Base-by-base conservation (phyloP, 192 early-diverging fungal species). In the Rhizoclosmatium sp. region DNA sequence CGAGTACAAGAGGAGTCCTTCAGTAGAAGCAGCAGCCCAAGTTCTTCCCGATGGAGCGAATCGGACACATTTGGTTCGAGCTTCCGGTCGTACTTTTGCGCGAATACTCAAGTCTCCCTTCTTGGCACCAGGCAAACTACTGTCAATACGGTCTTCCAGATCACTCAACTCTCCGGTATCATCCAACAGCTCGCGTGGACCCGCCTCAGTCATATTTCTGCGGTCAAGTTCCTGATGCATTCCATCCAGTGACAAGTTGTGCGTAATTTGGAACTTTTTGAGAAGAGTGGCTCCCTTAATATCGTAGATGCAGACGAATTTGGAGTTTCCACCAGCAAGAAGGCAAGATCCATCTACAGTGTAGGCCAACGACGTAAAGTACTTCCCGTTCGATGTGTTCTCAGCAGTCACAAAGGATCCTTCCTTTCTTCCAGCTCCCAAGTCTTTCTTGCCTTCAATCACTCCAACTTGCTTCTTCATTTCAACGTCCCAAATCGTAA, bases 261-360 rank as follows among this genome's bases (percentile, higher is more conserved):
- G 86, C 10, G 97, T 95, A 44, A 98, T 92, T 76, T 94, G 92
- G 89, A 95, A 99, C 83, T 93, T 93, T 78, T 93, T 93, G 73
- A 99, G 80, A 21, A 99, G 85, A 7, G 93, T 87, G 41, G 85
- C 78, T 39, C 88, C 88, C 41, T 85, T 82, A 3, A 95, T 85
- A 82, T 99, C 95, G 77, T 99, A 99, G 70, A 99, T 89, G 82
- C 97, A 99, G 4, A 99, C 93, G 83, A 93, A 97, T 84, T 96
- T 98, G 84, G 92, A 93, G 85, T 93, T 95, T 40, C 98, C 98
- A 42, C 97, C 97, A 58, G 92, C 96, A 81, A 99, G 87, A 21
- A 99, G 85, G n/a, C 92, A 91, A 3, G 91, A 85, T 9, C 98
- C 97, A 80, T 99, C 98, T 19, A 95, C 92, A 2, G 95, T 97